Base-by-base conservation (phyloP, 192 early-diverging fungal genomes). In the Backusella westeae region DNA sequence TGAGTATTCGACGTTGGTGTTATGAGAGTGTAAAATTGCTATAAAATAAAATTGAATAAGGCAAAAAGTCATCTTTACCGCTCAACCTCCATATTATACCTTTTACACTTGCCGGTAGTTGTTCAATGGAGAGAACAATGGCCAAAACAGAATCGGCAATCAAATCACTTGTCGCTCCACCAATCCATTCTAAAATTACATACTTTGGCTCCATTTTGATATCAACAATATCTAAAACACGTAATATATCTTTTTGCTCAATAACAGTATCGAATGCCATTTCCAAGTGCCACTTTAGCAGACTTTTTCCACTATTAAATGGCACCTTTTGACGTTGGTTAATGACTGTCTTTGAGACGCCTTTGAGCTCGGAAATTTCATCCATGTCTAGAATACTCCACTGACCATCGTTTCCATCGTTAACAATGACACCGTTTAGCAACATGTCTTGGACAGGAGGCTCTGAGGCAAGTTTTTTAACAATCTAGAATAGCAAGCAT, bases 91-190 rank as follows among this genome's bases (percentile, higher is more conserved):
- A 2, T 0, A 29, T 63, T 39, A 17, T 75, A 81, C 80, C 79
- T 81, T 96, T 97, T 21, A 98, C 96, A 69, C 93, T 94, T 0
- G 96, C 96, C 15, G 95, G 95, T 74, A 90, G 92, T 53, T 88
- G 89, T 44, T 96, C 97, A 65, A 95, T 93, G 69, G 94, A 92
- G 49, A 95, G 66, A 21, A 97, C 84, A 36, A 98, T 87, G 0
- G 95, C 94, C 15, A 97, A 76, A 2, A 97, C 91, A 44, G 97
- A 94, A 74, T 99, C 98, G 5, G 96, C 97, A 3, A 98, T 90
- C 92, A 98, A 95, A 82, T 99, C 98, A 75, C 95, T 96, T 77
- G 96, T 89, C 29, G 91, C 80, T 80, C 94, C 91, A 67, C 97
- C 92, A 38, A 91, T 88, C 98, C 98, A 99, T 81, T 97, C 96